Evolutionary conservation across 2,329 filamentous ascomycete species (phyloP), one percentile per base, ranked within the genome.

Genomic region (Xylaria sp.): DNA sequence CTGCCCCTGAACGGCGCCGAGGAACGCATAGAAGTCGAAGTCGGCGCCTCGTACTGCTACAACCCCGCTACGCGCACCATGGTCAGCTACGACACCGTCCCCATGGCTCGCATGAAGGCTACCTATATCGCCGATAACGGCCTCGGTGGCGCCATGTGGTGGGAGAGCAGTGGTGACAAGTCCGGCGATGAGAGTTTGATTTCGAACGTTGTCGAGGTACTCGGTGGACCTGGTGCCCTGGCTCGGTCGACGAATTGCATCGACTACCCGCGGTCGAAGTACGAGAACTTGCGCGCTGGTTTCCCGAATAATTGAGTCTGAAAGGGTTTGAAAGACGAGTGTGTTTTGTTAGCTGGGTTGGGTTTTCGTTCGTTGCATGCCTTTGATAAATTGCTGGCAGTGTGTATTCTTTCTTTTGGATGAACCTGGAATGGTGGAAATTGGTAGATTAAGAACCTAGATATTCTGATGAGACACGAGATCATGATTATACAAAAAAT

Each of bases 71-170:
- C 79, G 35, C 80, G 81, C 60, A 85, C 83, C 59, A 83, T 97
- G 78, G 82, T 97, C 55, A 88, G 83, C 49, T 97, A 96, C 71
- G 89, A 92, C 71, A 93, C 85, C 1, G 81, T 85, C 0, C 75
- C 78, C 2, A 84, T 92, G 72, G 88, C 86, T 2, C 78, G 78
- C 65, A 72, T 76, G 65, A 97, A 97, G 78, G 85, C 86, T 1
- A 76, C 83, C 9, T 96, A 86, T 72, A 83, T 97, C 70, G 82
- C 79, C 69, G 72, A 82, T 18, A 77, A 81, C 50, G 79, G 83
- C 0, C 80, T 97, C 0, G 92, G 92, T 1, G 93, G 93, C 16
- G 91, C 83, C n/a, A 97, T 97, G 92, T 97, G 91, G 91, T 96
- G 92, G 92, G 92, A 97, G 76, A 90, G 85, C 68, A 93, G 88